phyloP scores from a whole-genome alignment of 352 stramenopile species.

The Pythium apleroticum region DNA sequence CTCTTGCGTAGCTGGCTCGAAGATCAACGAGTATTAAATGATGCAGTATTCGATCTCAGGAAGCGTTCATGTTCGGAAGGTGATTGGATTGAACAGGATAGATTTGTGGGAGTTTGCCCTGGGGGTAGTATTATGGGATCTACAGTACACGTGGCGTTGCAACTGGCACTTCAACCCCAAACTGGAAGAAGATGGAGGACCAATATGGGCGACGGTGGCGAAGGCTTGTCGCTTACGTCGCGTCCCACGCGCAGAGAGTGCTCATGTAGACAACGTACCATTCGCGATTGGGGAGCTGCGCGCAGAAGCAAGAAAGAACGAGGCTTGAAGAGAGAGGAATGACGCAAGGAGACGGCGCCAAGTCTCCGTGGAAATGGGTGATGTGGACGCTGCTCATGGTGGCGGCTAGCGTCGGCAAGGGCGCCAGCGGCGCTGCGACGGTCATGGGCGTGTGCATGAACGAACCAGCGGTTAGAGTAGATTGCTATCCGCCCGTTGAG shows the following conservation, averaged over 20 bases:
- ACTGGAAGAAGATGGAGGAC: not conserved
- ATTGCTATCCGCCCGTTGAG: conserved; percentile 65
- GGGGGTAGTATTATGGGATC: not conserved
- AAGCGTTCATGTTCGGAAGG: too few relatives aligned
- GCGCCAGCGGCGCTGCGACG: not conserved
- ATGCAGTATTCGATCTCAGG: conserved; percentile 13
- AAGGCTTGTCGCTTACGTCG: conserved; percentile 16
- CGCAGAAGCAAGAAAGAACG: conserved; percentile 8
- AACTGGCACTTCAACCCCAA: conserved; percentile 14
- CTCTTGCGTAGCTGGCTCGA: conserved; percentile 6
- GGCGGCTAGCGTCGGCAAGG: not conserved
- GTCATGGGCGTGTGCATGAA: conserved; percentile 30
- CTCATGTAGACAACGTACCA: not conserved
- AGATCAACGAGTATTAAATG: conserved; percentile 16
- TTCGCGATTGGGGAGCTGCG: not conserved
- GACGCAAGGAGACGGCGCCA: conserved; percentile 1
- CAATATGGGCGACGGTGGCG: not conserved
- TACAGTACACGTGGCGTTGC: not conserved
- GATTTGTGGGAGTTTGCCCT: not conserved
- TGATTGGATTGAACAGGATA: not conserved
- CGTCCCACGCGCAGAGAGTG: conserved; percentile 8
- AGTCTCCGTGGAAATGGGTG: conserved; percentile 14
- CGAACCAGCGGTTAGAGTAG: conserved; percentile 40
- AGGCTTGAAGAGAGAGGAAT: conserved; percentile 4
- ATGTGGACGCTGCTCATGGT: conserved; percentile 27